Evolutionary conservation across 768 basidiomycete genomes (phyloP), one percentile per base, ranked within the genome.

Genomic region (Termitomyces sp.): DNA sequence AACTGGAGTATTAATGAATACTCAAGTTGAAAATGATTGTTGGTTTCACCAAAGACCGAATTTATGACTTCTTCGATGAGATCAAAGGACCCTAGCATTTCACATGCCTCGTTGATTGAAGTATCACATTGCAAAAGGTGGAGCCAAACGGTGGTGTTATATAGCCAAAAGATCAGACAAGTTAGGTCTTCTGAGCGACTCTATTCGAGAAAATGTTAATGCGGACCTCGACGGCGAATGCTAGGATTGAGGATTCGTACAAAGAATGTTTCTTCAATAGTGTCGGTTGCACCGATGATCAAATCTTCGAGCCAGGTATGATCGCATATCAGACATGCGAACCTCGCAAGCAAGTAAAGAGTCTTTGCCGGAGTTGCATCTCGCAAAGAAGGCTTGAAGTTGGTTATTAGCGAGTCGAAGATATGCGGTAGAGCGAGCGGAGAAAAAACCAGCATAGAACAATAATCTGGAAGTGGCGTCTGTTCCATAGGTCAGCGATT

Each of bases 391-490:
- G 92, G 85, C 42, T 74, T 82, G 69, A 86, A 90, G 64, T 87
- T 85, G 24, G 81, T 83, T 68, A 98, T 88, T 36, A 98, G 73
- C 8, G 91, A 85, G 62, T 90, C 84, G 62, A 96, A 86, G 36
- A 95, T 87, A 58, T 81, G 77, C 1, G 91, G 86, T 9, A 98
- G 73, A 13, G 86, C 78, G 41, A 83, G 77, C 3, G 92, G 90
- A 16, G 93, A 88, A 74, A 95, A 98, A 18, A 92, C 96, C 48
- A 99, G 89, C 90, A 98, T 94, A 46, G 89, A 84, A 20, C 88
- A 81, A 66, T 87, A 93, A 68, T 91, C 87, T 64, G 80, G 72
- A 20, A 80, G 78, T 24, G 90, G 90, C 33, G 92, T 91, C 85
- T 68, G 61, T 60, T 59, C 56, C 31, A 45, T 29, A 39, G 45